These are phyloP conservation scores for Halteria grandinella DNA, from an alignment of 73 alveolate species.

Conservation along the genomic window DNA sequence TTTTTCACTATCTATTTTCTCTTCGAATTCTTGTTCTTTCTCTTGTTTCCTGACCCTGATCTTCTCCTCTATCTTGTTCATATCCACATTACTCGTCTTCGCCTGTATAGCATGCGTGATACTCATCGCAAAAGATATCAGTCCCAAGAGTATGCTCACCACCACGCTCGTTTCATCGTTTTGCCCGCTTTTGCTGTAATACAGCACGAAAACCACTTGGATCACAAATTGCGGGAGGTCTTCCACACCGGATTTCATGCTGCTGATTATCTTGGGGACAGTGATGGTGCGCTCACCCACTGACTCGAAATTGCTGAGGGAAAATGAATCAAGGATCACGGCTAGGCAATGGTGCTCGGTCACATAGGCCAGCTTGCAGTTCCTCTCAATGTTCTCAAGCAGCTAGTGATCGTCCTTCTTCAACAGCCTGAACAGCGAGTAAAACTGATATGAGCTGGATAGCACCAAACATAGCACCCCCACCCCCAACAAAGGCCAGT, in stretches of 20 bases:
- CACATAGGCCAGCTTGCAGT: constrained; percentile 49
- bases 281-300: constrained; percentile 51
- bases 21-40: no score
- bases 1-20: constrained; percentile 7
- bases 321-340: constrained; percentile 38
- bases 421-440: constrained; percentile 14
- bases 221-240: constrained; percentile 54
- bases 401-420: constrained; percentile 5
- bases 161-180: background rate
- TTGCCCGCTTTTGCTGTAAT: background rate
- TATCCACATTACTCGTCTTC: constrained; percentile 21
- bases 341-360: constrained; percentile 42
- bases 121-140: constrained; percentile 14
- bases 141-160: constrained; percentile 11
- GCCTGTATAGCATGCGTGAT: constrained; percentile 42
- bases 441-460: background rate
- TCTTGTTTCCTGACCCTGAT: background rate
- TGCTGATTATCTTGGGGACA: constrained; percentile 42
- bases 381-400: constrained; percentile 46
- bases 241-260: constrained; percentile 39
- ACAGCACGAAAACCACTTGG: constrained; percentile 12
- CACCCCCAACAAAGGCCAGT: background rate
- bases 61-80: background rate
- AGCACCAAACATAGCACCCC: background rate
- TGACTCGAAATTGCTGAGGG: constrained; percentile 24